These are phyloP conservation scores for Lachancea dasiensis DNA, from an alignment of 805 yeast species.

Conservation along the genomic window DNA sequence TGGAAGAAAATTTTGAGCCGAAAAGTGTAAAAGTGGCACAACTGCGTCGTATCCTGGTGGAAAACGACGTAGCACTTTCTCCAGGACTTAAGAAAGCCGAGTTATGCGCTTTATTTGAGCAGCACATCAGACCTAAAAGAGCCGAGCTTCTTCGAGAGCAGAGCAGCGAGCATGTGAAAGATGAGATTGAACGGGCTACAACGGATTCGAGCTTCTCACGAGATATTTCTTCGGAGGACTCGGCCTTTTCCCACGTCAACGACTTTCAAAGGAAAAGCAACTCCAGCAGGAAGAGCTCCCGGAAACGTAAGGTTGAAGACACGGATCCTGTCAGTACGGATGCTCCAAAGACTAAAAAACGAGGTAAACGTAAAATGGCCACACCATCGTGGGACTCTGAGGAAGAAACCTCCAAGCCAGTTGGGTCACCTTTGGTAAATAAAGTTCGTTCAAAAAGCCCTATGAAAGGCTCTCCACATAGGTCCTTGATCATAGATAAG, in stretches of 20 bases:
- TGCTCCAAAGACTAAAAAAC: conserved; percentile 4
- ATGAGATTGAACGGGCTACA: conserved; percentile 34
- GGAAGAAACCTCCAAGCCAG: neutral
- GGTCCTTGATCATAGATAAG: conserved; percentile 18
- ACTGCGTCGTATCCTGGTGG: conserved; percentile 58
- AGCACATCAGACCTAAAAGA: conserved; percentile 46
- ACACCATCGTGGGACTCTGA: conserved; percentile 2
- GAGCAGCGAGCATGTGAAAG: conserved; percentile 31
- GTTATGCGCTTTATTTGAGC: conserved; percentile 54
- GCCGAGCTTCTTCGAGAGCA: conserved; percentile 33
- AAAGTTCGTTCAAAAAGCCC: conserved; percentile 24
- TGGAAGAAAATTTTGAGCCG: conserved; percentile 57
- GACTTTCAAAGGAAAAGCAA: conserved; percentile 10
- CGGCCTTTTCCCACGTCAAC: conserved; percentile 9
- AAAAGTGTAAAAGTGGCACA: conserved; percentile 58
- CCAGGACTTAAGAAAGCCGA: conserved; percentile 63
- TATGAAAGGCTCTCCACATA: conserved; percentile 19
- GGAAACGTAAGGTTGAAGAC: conserved; percentile 7
- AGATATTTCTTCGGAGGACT: conserved; percentile 4
- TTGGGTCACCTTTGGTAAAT: conserved; percentile 21
- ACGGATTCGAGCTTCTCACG: conserved; percentile 7
- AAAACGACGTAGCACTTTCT: conserved; percentile 55
- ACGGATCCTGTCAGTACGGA: neutral
- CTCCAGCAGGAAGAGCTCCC: conserved; percentile 11
- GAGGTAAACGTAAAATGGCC: conserved; percentile 12